A percentile compares a stretch with the other conserved stretches of the same genome.
Conservation (phyloP, 495 filamentous ascomycete species). For the Neurospora sp. region DNA sequence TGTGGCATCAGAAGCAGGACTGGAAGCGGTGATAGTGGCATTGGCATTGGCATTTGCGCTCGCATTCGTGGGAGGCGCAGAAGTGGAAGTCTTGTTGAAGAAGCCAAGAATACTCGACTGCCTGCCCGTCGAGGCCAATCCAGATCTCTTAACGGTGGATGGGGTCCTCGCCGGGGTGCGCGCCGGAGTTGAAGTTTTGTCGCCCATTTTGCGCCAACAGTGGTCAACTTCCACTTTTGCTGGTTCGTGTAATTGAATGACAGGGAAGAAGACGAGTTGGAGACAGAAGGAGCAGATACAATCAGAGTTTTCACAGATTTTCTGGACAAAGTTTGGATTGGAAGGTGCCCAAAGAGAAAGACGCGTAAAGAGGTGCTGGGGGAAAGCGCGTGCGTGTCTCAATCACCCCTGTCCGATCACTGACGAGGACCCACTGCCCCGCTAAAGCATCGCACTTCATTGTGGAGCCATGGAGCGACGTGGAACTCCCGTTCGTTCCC, state of each 20-base stretch:
- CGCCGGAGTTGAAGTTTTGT: slow-evolving; percentile 14
- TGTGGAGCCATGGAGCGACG: not conserved
- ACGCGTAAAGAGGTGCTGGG: not conserved
- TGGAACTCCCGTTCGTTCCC: not conserved
- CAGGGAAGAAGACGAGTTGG: not conserved
- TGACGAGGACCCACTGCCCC: not conserved
- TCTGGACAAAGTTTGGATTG: not conserved
- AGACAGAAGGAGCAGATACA: not conserved
- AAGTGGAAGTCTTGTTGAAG: slow-evolving; percentile 57
- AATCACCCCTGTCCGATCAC: not conserved
- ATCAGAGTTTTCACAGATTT: not conserved
- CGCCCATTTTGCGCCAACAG: slow-evolving; percentile 16
- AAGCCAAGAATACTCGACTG: slow-evolving; percentile 81
- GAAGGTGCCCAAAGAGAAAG: not conserved
- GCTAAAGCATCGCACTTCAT: not conserved
- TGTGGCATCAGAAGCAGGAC: slow-evolving; percentile 16
- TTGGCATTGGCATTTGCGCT: slow-evolving; percentile 22
- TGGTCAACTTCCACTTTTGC: not conserved
- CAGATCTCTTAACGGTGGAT: slow-evolving; percentile 29
- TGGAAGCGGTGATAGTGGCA: slow-evolving; percentile 13
- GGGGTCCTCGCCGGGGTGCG: slow-evolving; percentile 35
- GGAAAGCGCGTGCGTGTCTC: not conserved
- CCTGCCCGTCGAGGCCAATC: slow-evolving; percentile 40
- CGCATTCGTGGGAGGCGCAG: not conserved
- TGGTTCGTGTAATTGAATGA: not conserved